Conservation (phyloP, 441 rosid species). For the Euphorbia celastroides region DNA sequence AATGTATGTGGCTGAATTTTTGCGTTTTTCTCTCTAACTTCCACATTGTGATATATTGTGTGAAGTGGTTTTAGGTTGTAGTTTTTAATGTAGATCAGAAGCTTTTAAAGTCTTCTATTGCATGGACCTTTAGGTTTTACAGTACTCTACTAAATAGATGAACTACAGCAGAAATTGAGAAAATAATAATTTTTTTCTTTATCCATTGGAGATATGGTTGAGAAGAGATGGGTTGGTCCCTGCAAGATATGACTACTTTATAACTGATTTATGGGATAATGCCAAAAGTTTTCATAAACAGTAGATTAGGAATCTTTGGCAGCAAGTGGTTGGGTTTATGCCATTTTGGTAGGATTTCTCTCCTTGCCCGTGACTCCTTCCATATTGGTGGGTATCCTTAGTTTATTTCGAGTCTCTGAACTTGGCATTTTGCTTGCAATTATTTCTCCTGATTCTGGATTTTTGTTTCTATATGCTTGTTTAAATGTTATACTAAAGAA, state of each 20-base stretch:
- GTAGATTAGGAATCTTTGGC: not conserved
- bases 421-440: not conserved
- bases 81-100: not conserved
- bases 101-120: not conserved
- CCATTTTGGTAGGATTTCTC: not conserved
- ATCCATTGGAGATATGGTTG: not conserved
- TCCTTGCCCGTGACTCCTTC: not conserved
- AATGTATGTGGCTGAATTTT: constrained; percentile 6
- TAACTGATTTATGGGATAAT: not conserved
- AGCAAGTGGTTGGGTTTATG: not conserved
- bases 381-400: not conserved
- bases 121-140: not conserved
- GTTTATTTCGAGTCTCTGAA: not conserved
- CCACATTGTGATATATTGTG: not conserved
- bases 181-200: too few species aligned
- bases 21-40: not conserved
- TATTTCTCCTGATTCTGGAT: not conserved
- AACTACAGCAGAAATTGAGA: too few species aligned
- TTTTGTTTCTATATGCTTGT: not conserved
- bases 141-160: not conserved
- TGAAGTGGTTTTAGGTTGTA: not conserved
- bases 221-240: not conserved
- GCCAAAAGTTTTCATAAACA: not conserved
- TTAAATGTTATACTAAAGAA: not conserved
- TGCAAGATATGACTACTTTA: not conserved